phyloP scores from a whole-genome alignment of 2,329 filamentous ascomycete species.

The Diaporthe eres region DNA sequence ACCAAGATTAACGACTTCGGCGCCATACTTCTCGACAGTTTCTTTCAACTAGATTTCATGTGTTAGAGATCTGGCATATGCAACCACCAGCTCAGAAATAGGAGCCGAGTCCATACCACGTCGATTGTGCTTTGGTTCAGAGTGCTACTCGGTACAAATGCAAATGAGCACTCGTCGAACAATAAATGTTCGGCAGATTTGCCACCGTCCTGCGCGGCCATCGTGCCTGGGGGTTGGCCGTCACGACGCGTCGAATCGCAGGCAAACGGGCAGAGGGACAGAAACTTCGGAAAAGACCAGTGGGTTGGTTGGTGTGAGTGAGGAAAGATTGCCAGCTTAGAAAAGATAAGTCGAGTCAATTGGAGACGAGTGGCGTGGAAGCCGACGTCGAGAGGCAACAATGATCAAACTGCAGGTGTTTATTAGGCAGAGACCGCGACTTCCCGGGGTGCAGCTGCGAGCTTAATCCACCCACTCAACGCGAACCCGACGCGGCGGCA shows the following conservation, averaged over 20 bases:
- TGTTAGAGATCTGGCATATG: constrained; percentile 8
- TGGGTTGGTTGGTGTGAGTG: not conserved
- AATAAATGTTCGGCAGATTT: constrained; percentile 12
- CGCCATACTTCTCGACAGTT: constrained; percentile 65
- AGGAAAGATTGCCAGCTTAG: not conserved
- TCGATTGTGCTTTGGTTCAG: constrained; percentile 32
- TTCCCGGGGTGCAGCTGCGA: constrained; percentile 11
- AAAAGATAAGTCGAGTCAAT: not conserved
- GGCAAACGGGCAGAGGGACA: not conserved
- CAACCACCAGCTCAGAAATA: not conserved
- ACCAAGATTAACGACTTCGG: constrained; percentile 61
- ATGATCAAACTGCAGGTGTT: constrained; percentile 15
- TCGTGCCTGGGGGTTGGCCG: constrained; percentile 1
- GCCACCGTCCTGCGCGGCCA: constrained; percentile 26
- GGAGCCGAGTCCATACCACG: not conserved
- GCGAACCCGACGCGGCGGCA: constrained; percentile 32
- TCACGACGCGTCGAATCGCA: constrained; percentile 35
- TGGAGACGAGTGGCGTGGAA: not conserved
- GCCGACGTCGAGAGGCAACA: not conserved
- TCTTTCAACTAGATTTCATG: constrained; percentile 54
- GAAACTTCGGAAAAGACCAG: not conserved
- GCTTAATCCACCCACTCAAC: constrained; percentile 29
- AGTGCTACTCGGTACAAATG: constrained; percentile 34
- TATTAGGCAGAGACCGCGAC: constrained; percentile 29
- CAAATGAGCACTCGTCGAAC: constrained; percentile 35